Evolutionary conservation across 2,329 filamentous ascomycete species (phyloP).

Genomic region (Botrytis squamosa): DNA sequence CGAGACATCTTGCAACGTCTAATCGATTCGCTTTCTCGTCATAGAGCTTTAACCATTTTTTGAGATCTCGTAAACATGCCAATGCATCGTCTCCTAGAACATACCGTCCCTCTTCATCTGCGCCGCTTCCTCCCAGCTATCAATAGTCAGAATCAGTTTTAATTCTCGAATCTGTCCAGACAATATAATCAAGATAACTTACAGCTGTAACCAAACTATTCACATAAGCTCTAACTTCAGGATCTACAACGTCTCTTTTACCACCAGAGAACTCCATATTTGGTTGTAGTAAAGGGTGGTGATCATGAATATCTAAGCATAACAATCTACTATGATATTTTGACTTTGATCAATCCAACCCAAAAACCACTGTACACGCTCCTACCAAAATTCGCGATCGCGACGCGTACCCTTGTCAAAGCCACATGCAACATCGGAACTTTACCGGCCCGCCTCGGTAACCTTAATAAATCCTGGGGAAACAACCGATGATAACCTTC

Average conservation of each 20-base stretch:
- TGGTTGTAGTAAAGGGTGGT: slow-evolving; percentile 9
- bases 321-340: slow-evolving; percentile 4
- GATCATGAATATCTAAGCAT: neutral
- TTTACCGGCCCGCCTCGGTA: slow-evolving; percentile 10
- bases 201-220: slow-evolving; percentile 89
- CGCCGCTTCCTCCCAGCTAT: slow-evolving; percentile 82
- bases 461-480: slow-evolving; percentile 12
- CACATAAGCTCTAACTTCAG: slow-evolving; percentile 89
- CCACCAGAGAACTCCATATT: slow-evolving; percentile 57
- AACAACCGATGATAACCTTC: slow-evolving; percentile 8
- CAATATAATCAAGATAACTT: slow-evolving; percentile 27
- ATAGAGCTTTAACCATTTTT: slow-evolving; percentile 92
- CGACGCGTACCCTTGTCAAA: slow-evolving; percentile 23
- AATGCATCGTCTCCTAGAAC: slow-evolving; percentile 89
- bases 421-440: slow-evolving; percentile 6
- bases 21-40: slow-evolving; percentile 91
- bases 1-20: slow-evolving; percentile 89
- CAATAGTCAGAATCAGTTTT: slow-evolving; percentile 27
- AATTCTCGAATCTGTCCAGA: slow-evolving; percentile 7
- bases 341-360: neutral
- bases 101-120: slow-evolving; percentile 78
- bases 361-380: slow-evolving; percentile 31
- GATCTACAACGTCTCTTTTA: slow-evolving; percentile 69
- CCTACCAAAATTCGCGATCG: slow-evolving; percentile 10
- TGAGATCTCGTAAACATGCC: slow-evolving; percentile 87